phyloP scores from a whole-genome alignment of 2,329 filamentous ascomycete species.

The Pezicula rhizophila region DNA sequence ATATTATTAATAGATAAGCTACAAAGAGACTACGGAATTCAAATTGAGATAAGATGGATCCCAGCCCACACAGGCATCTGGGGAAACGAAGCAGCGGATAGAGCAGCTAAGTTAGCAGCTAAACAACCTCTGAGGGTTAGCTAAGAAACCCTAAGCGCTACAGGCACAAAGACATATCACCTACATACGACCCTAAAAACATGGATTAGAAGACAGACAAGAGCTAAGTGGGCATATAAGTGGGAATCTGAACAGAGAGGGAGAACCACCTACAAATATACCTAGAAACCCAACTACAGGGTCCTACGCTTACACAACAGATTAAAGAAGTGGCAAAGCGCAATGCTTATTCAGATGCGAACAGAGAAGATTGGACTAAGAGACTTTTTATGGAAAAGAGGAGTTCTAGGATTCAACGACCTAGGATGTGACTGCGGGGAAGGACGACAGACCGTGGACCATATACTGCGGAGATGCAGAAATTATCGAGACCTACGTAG shows the following conservation, averaged over 20 bases:
- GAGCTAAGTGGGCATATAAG: not conserved
- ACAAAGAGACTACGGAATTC: not conserved
- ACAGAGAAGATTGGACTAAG: slow-evolving; percentile 13
- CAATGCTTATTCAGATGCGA: slow-evolving; percentile 13
- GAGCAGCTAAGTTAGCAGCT: slow-evolving; percentile 10
- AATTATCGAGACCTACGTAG: slow-evolving; percentile 5
- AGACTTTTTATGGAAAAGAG: slow-evolving; percentile 6
- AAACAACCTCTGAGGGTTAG: slow-evolving; percentile 7
- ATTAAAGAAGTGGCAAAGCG: slow-evolving; percentile 9
- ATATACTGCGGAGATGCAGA: slow-evolving; percentile 10
- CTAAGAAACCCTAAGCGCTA: too few species aligned
- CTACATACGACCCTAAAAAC: slow-evolving; percentile 1
- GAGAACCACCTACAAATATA: slow-evolving; percentile 9
- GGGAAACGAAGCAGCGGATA: slow-evolving; percentile 14
- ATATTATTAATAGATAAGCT: slow-evolving; percentile 5
- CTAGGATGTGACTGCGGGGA: slow-evolving; percentile 10
- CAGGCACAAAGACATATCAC: slow-evolving; percentile 3
- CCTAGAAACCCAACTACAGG: slow-evolving; percentile 4
- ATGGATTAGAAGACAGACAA: slow-evolving; percentile 1
- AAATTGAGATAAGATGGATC: slow-evolving; percentile 10
- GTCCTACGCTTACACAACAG: slow-evolving; percentile 8
- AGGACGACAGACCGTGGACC: slow-evolving; percentile 10
- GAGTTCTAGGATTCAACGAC: slow-evolving; percentile 2
- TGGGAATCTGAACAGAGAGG: not conserved
- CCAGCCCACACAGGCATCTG: slow-evolving; percentile 11